Base-by-base conservation (phyloP, 768 basidiomycete genomes). In the Albatrellus ellisii region DNA sequence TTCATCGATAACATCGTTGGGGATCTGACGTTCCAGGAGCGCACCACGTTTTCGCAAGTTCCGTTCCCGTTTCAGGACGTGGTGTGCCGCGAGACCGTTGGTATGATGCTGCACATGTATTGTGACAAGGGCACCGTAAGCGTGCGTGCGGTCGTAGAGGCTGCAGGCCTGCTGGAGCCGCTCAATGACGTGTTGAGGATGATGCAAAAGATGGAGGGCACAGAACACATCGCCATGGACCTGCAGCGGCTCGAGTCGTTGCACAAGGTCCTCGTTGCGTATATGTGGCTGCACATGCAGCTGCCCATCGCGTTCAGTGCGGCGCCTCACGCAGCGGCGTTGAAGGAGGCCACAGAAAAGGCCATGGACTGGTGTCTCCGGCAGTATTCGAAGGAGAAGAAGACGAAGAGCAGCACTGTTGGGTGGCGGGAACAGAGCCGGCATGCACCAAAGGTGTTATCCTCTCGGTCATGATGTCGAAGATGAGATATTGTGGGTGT, bases 271-370 rank as follows among this genome's bases (percentile, higher is more conserved):
- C 52, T 88, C 22, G 77, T 80, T 11, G 51, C 82, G 17, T 97
- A 97, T 59, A 63, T 89, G 37, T 99, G 94, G 94, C 66, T 91
- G 48, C 66, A 69, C 15, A 78, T 74, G 56, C 78, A 91, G 28
- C 67, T 74, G 44, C 67, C 74, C 0, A 65, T 87, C 40, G 66
- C 77, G 6, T 97, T 83, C 56, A 59, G 70, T 4, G 66, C 81
- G n/a, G 62, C 68, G 25, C 55, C 62, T 5, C 57, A 61, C 21
- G 81, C 77, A 1, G 48, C 58, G 10, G 60, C 54, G 12, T 52
- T 87, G 34, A 86, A 89, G 56, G 54, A 54, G 10, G 61, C 79
- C 21, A 63, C 78, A 6, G 87, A 94, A 61, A 53, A 54, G 26
- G 77, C 68, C 11, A 67, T 92, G 52, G 79, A 87, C 37, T 78